These are phyloP conservation scores for Miamiensis avidus DNA, from an alignment of 169 alveolate genomes.

Conservation along the genomic window DNA sequence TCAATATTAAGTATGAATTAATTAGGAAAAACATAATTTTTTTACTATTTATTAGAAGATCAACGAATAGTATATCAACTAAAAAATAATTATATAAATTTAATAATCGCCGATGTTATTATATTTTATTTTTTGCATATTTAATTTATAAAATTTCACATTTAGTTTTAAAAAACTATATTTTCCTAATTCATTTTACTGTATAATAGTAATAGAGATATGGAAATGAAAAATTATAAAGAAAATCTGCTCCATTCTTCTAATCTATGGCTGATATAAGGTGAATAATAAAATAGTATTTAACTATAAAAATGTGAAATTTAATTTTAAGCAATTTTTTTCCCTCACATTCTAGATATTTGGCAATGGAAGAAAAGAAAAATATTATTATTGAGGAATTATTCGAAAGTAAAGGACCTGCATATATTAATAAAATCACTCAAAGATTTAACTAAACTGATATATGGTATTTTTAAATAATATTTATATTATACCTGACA, in stretches of 20 bases:
- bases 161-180: background rate
- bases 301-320: background rate
- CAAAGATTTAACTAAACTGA: slow-evolving; percentile 36
- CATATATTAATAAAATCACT: slow-evolving; percentile 26
- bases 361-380: slow-evolving; percentile 40
- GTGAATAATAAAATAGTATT: slow-evolving; percentile 7
- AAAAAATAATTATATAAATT: too few relatives aligned
- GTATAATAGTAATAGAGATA: slow-evolving; percentile 37
- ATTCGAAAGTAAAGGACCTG: slow-evolving; percentile 31
- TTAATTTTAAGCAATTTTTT: background rate
- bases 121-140: too few relatives aligned
- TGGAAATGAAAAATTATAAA: slow-evolving; percentile 33
- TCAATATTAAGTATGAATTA: background rate
- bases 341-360: background rate
- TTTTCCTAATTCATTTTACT: background rate
- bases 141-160: too few relatives aligned
- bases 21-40: background rate
- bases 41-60: background rate
- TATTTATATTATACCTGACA: too few relatives aligned
- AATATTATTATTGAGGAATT: slow-evolving; percentile 33
- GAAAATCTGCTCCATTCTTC: slow-evolving; percentile 43
- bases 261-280: slow-evolving; percentile 43
- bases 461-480: too few relatives aligned
- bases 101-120: too few relatives aligned
- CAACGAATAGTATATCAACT: too few relatives aligned